Evolutionary conservation across 495 filamentous ascomycete genomes (phyloP).

Genomic region (Pseudevernia furfuracea): DNA sequence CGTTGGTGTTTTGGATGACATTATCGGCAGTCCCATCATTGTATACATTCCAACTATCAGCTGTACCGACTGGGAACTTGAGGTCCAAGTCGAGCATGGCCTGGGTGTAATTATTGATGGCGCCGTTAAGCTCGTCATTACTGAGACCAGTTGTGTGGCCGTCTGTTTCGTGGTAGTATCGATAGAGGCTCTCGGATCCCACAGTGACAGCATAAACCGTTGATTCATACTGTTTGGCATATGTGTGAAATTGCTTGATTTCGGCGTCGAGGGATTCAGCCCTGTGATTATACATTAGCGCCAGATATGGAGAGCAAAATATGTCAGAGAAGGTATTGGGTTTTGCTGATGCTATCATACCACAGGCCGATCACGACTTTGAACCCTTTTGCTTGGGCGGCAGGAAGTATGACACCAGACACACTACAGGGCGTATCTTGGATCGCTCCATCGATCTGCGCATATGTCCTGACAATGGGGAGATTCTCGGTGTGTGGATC

Average conservation of each 20-base stretch:
- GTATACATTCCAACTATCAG: slow-evolving; percentile 78
- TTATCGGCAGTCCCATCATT: slow-evolving; percentile 66
- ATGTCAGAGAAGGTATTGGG: background rate
- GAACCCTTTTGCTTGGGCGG: slow-evolving; percentile 62
- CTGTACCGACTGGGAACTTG: slow-evolving; percentile 60
- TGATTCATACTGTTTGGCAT: slow-evolving; percentile 47
- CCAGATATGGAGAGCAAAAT: background rate
- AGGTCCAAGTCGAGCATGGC: slow-evolving; percentile 48
- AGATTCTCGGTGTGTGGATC: background rate
- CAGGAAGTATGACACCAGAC: slow-evolving; percentile 60
- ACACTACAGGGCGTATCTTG: slow-evolving; percentile 46
- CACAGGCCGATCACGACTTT: slow-evolving; percentile 72
- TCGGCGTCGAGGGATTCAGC: slow-evolving; percentile 62
- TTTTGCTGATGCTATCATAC: slow-evolving; percentile 34
- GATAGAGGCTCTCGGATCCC: slow-evolving; percentile 71
- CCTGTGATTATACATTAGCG: slow-evolving; percentile 36
- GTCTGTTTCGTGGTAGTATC: slow-evolving; percentile 28
- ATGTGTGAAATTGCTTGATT: slow-evolving; percentile 48
- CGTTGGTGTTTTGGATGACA: slow-evolving; percentile 53
- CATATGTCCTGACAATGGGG: slow-evolving; percentile 59
- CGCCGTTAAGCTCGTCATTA: slow-evolving; percentile 50
- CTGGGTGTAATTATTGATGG: slow-evolving; percentile 51
- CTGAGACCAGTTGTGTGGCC: slow-evolving; percentile 48
- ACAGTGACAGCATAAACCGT: slow-evolving; percentile 69
- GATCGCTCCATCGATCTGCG: slow-evolving; percentile 44